Percentiles rank a stretch among this genome's conserved stretches.
Conservation (phyloP, 306 rosid genomes). For the Datisca glomerata region DNA sequence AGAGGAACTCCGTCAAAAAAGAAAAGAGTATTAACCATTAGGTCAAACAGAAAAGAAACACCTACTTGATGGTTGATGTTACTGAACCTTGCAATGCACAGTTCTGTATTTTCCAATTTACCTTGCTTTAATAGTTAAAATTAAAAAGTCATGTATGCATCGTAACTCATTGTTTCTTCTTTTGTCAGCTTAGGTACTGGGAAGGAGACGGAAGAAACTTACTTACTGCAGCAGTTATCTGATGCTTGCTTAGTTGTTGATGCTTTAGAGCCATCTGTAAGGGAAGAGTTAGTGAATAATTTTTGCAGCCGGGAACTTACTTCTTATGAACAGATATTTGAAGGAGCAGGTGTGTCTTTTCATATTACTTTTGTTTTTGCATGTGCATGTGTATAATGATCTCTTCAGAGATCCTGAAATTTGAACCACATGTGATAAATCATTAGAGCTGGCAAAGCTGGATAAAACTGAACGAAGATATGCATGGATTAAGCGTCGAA, state of each 20-base stretch:
- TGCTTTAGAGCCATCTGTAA: slow-evolving; percentile 95
- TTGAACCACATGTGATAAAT: slow-evolving; percentile 7
- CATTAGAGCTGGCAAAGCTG: slow-evolving; percentile 81
- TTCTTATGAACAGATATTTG: slow-evolving; percentile 94
- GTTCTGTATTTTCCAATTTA: too few relatives aligned
- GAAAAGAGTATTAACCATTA: too few relatives aligned
- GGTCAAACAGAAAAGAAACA: too few relatives aligned
- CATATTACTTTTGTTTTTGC: too few relatives aligned
- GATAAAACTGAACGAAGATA: slow-evolving; percentile 96
- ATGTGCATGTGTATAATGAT: too few relatives aligned
- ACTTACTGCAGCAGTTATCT: slow-evolving; percentile 83
- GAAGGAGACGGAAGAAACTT: slow-evolving; percentile 88
- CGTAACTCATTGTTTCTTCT: slow-evolving; percentile 8
- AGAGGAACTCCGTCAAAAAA: too few relatives aligned
- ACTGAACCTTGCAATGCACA: too few relatives aligned
- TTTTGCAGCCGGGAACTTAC: slow-evolving; percentile 95
- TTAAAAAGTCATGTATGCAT: too few relatives aligned
- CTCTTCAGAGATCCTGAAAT: neutral
- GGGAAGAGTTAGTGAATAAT: slow-evolving; percentile 93
- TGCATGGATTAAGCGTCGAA: slow-evolving; percentile 99
- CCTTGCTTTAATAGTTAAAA: too few relatives aligned
- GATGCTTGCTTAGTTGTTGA: slow-evolving; percentile 98
- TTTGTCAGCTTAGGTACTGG: slow-evolving; percentile 98
- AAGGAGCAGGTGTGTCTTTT: slow-evolving; percentile 77
- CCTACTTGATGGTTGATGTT: too few relatives aligned